Evolutionary conservation across 2,329 filamentous ascomycete species (phyloP).

Genomic region (Blastomyces gilchristii): DNA sequence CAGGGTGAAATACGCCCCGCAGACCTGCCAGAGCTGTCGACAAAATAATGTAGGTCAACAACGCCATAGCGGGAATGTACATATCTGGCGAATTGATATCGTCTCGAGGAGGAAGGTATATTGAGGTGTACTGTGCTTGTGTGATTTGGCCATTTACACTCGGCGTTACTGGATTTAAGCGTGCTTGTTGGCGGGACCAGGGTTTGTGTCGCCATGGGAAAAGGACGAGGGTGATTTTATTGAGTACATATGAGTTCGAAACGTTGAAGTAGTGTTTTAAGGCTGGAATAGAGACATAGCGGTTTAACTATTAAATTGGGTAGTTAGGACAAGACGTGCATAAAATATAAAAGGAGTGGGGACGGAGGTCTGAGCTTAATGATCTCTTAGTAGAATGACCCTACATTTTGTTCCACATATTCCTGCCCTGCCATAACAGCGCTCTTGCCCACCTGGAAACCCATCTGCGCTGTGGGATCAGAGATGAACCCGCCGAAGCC

Average conservation of each 20-base stretch:
- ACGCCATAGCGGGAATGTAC: constrained; percentile 98
- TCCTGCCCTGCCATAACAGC: constrained; percentile 87
- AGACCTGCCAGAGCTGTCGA: constrained; percentile 84
- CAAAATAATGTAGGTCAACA: constrained; percentile 94
- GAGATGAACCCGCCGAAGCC: constrained; percentile 90
- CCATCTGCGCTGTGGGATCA: constrained; percentile 89
- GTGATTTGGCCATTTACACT: constrained; percentile 52
- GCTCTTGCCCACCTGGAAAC: constrained; percentile 84
- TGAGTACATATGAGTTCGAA: constrained; percentile 90
- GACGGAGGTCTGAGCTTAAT: background rate
- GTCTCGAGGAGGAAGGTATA: constrained; percentile 81
- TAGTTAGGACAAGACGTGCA: background rate
- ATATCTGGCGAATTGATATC: constrained; percentile 98
- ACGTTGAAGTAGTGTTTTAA: constrained; percentile 99
- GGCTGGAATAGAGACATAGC: constrained; percentile 82
- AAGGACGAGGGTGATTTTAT: constrained; percentile 84
- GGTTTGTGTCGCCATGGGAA: constrained; percentile 97
- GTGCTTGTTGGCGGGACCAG: constrained; percentile 81
- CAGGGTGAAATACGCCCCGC: constrained; percentile 83
- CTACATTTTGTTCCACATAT: constrained; percentile 88
- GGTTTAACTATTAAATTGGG: constrained; percentile 47
- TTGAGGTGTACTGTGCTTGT: constrained; percentile 42
- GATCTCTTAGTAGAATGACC: constrained; percentile 19
- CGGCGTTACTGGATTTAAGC: constrained; percentile 32
- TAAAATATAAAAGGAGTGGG: background rate